Evolutionary conservation across 2,329 filamentous ascomycete species (phyloP).

Genomic region (Alternaria arbusti): DNA sequence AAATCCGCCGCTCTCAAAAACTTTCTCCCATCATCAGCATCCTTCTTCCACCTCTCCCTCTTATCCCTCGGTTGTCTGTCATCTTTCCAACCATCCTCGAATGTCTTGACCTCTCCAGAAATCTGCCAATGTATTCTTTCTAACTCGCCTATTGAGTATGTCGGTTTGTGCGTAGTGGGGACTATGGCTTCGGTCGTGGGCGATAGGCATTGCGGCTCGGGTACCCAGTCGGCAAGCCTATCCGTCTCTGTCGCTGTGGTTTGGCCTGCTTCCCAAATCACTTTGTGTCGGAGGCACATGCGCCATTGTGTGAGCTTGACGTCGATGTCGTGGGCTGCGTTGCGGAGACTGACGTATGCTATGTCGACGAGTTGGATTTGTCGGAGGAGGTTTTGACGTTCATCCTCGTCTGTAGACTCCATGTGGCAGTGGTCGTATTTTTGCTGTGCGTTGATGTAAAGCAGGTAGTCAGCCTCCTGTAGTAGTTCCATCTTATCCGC

Average conservation of each 20-base stretch:
- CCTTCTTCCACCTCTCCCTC: slow-evolving; percentile 24
- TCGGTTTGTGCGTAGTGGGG: slow-evolving; percentile 19
- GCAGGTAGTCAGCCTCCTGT: slow-evolving; percentile 29
- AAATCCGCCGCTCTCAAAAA: slow-evolving; percentile 27
- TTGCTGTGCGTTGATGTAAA: slow-evolving; percentile 23
- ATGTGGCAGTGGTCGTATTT: slow-evolving; percentile 31
- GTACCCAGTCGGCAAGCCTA: slow-evolving; percentile 20
- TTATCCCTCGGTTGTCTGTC: slow-evolving; percentile 6
- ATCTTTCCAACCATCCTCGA: slow-evolving; percentile 21
- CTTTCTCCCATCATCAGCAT: slow-evolving; percentile 30
- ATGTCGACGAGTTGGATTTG: slow-evolving; percentile 31
- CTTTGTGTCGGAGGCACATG: slow-evolving; percentile 28
- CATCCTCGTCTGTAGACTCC: slow-evolving; percentile 15
- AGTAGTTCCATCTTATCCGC: slow-evolving; percentile 20
- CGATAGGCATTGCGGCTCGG: background rate
- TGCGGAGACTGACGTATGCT: slow-evolving; percentile 23
- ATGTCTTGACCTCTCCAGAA: slow-evolving; percentile 21
- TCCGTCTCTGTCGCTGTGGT: background rate
- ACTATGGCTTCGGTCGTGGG: background rate
- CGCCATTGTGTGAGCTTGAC: slow-evolving; percentile 22
- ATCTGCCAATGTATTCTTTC: slow-evolving; percentile 22
- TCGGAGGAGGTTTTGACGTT: slow-evolving; percentile 19
- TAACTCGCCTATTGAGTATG: slow-evolving; percentile 26
- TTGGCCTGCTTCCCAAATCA: slow-evolving; percentile 14
- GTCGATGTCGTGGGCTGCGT: slow-evolving; percentile 23